Evolutionary conservation across 2,329 filamentous ascomycete species (phyloP), one percentile per base, ranked within the genome.

Genomic region (Aspergillus oerlinghausenensis): DNA sequence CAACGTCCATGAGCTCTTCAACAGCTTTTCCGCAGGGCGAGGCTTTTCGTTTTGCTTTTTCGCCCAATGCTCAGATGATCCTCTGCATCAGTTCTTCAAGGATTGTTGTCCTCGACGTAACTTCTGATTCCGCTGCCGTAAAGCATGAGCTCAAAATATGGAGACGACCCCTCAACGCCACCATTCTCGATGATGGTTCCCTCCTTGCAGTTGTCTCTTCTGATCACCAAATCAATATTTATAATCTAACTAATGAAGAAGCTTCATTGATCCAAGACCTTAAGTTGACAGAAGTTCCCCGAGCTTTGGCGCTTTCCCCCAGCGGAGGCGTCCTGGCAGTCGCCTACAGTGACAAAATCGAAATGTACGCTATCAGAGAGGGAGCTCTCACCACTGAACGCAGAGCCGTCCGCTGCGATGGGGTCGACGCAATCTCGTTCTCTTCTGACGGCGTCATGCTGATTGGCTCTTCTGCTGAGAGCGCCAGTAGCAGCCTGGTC

Each of bases 341-440:
- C 17, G 91, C 91, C 7, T 95, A 92, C 72, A 86, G 91, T 67
- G 89, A 89, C 55, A 90, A 89, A n/a, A 92, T 96, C 60, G 92
- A 96, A 71, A 89, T 96, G 0, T 86, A 89, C 28, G 89, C 90
- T 4, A 77, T 96, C 42, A 84, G 84, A 50, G 79, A 86, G 2
- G 83, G 80, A 53, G 85, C 84, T 26, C 67, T 87, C 28, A 73
- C 83, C 11, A 88, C 84, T 0, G 88, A 92, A 63, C 82, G 88
- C 65, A 82, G 90, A 63, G 84, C 89, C 10, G 89, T 93, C 56
- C 90, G 92, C 67, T 93, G 89, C 67, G 86, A 89, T 67, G 83
- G 82, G 1, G 88, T 92, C 4, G 89, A 93, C 67, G 80, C 84
- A 2, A 75, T 94, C 50, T 81, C 85, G 3, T 94, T 94, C 68